Base-by-base conservation (phyloP, 345 rosid species). In the Eutrema japonicum region DNA sequence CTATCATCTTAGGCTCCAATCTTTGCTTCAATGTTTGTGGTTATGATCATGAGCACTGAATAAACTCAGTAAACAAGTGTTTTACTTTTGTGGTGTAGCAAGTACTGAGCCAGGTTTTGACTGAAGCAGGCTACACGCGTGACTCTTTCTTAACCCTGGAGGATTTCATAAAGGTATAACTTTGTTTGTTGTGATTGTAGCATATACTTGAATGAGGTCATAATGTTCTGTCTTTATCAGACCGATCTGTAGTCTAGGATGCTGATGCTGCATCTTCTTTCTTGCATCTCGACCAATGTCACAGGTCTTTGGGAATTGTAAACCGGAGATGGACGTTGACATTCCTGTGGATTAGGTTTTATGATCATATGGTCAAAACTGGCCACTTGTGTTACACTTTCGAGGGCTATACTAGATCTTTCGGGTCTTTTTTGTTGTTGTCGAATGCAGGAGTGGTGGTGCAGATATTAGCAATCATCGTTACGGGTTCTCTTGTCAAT, bases 301-400 rank as follows among this genome's bases (percentile, higher is more conserved):
- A 58, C 90, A 87, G 97, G 80, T 87, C 80, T 86, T 91, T 40
- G 90, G 90, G 14, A 79, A 82, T 79, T 66, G 85, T 32, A 87
- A 62, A 75, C 75, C 86, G 64, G 84, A 83, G 79, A 86, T 89
- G 93, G 90, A 91, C 70, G 93, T 86, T 27, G 97, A 91, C 79
- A 91, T 89, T 75, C 93, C 89, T 1, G 96, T 86, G 70, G 97
- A 91, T 63, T 91, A 80, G 77, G 48, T 63, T 11, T 18, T 9
- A 10, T 14, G 32, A 58, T 32, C 52, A 10, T 56, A 47, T 38
- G 11, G 5, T 66, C 14, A 36, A 22, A 22, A 4, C 4, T 3
- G 26, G 26, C 66, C 8, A 3, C 1, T 10, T 37, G 11, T 37
- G 22, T 37, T 36, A 10, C 37, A 8, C 5, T 36, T 36, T 59